Conservation (phyloP, 2,329 filamentous ascomycete species). For the Aspergillus felis region DNA sequence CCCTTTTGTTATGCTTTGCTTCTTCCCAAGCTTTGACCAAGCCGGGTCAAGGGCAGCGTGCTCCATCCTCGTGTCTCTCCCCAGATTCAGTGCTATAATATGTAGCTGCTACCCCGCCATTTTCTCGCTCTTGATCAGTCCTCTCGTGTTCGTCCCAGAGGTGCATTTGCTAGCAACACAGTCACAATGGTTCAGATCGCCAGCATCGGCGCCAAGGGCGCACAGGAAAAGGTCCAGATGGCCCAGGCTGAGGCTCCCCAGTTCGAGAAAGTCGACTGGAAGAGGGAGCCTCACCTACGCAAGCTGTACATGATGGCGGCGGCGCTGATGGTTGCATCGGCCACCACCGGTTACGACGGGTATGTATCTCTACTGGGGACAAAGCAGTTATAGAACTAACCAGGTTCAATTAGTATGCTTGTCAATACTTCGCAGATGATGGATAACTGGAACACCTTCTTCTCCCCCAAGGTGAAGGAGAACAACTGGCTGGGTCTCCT, state of each 20-base stretch:
- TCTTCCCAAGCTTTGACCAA: neutral
- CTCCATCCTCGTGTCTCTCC: neutral
- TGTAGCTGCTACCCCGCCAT: neutral
- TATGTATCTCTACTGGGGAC: conserved; percentile 11
- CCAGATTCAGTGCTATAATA: neutral
- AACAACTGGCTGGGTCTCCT: conserved; percentile 39
- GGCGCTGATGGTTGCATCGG: conserved; percentile 57
- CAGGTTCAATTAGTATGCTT: conserved; percentile 23
- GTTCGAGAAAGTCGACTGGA: conserved; percentile 56
- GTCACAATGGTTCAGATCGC: neutral
- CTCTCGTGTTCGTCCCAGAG: neutral
- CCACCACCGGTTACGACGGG: conserved; percentile 61
- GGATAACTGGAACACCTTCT: conserved; percentile 36
- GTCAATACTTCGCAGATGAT: conserved; percentile 44
- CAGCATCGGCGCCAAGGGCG: neutral
- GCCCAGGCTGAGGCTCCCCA: conserved; percentile 39
- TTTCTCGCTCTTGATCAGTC: neutral
- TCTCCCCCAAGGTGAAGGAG: conserved; percentile 33
- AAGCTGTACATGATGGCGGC: conserved; percentile 52
- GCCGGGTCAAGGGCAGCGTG: neutral
- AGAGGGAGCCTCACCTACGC: conserved; percentile 53
- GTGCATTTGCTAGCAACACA: neutral
- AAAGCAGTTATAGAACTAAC: neutral
- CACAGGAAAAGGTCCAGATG: neutral
- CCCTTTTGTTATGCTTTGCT: neutral